Base-by-base conservation (phyloP, 2,329 filamentous ascomycete species). In the Xylariaceae sp. region DNA sequence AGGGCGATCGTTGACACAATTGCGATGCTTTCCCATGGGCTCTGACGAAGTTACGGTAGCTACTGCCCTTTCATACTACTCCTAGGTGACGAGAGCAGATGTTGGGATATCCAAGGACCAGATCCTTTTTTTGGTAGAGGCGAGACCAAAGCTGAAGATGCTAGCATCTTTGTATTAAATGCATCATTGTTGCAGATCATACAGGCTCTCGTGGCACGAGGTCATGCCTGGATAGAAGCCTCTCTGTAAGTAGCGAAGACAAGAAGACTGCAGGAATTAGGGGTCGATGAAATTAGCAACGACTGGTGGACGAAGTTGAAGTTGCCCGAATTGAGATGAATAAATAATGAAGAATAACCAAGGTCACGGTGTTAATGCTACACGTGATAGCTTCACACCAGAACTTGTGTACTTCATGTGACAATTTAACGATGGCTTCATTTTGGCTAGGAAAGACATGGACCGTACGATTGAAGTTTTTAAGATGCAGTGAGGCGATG, bases 1-100 rank as follows among this genome's bases (percentile, higher is more conserved):
- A 58, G 59, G 64, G 67, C 69, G 67, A 69, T 68, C 65, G 56
- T 67, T 68, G 67, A 67, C 63, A 65, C 62, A 61, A 64, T 60
- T 64, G 63, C 64, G 59, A 65, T 63, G 56, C 65, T 66, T 63
- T 47, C 56, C 62, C 60, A 61, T 67, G 63, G 62, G 61, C 59
- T 62, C 64, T 69, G 50, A 68, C 63, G 67, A 69, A 64, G 60
- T 67, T 66, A 68, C 53, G 64, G 64, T 61, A 53, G 46, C 47
- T 47, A 34, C 34, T 43, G 47, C 50, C 44, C 44, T 48, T 56
- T 58, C 33, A 29, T 51, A 12, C 40, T 45, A 46, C 52, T 53
- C 26, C 40, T 41, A 48, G 44, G 52, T 50, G 50, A 36, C 19
- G 19, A 56, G 50, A 53, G 51, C 44, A 56, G 49, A 44, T 47